Evolutionary conservation across 2,329 filamentous ascomycete genomes (phyloP), one percentile per base, ranked within the genome.

Genomic region (Penicillium paneum): DNA sequence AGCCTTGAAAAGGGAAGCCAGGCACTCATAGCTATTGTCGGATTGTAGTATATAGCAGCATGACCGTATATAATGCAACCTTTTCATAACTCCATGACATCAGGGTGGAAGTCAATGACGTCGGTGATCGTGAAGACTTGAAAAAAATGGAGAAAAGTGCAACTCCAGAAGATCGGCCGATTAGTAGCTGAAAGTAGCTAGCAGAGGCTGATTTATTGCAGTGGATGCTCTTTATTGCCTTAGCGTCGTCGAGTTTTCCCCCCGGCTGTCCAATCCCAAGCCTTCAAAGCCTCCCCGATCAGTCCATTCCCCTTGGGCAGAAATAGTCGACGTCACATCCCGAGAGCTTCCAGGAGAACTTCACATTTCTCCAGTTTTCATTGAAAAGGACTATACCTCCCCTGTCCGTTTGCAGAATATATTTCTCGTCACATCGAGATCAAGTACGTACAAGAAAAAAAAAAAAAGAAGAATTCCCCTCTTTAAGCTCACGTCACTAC

Each of bases 401-500:
- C 42, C 52, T 38, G 41, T 49, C 55, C 56, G 56, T 45, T 66
- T 65, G 60, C 63, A 58, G 49, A 58, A 13, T 15, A 17, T 41
- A 15, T 39, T 39, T 49, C 29, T 24, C 49, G 42, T 46, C 36
- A 19, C 15, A 40, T 43, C 26, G 24, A 29, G 40, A 6, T 50
- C 46, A 40, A 42, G 49, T 52, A 34, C 41, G 49, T 51, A 50
- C 17, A 12, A 26, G 17, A 31, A 39, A 15, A 40, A 31, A 38
- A 24, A 29, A 31, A n/a, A n/a, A n/a, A n/a, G 24, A 49, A 34
- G 11, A 32, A 19, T 28, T 28, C 46, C 35, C 55, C 52, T 40
- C 52, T 52, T 54, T 50, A 36, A 57, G 15, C 56, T 59, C 64
- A 70, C 68, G 69, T 70, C 68, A 71, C 66, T 67, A 61, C 54